phyloP scores from a whole-genome alignment of 208 protist species.

The Crithidia acanthocephali region DNA sequence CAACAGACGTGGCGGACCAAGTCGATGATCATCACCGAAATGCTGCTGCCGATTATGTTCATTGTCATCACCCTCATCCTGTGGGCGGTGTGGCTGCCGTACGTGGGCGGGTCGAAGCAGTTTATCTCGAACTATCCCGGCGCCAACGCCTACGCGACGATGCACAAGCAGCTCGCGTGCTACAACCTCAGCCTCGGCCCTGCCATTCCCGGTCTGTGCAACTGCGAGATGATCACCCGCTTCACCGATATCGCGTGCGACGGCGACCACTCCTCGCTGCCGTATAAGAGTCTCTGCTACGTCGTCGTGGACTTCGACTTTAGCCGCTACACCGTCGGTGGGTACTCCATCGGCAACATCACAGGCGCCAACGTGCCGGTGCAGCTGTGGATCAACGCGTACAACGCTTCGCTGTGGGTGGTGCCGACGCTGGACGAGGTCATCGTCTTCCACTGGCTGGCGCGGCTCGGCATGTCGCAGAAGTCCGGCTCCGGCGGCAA shows the following conservation, averaged over 20 bases:
- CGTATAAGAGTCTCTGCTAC: constrained; percentile 44
- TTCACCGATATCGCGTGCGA: constrained; percentile 27
- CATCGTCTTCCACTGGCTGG: constrained; percentile 57
- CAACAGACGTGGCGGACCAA: constrained; percentile 35
- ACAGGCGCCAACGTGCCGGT: constrained; percentile 36
- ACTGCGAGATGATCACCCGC: constrained; percentile 40
- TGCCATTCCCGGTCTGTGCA: constrained; percentile 31
- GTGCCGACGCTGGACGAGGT: constrained; percentile 49
- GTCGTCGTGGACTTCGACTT: constrained; percentile 13
- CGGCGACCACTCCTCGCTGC: constrained; percentile 37
- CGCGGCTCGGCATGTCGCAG: constrained; percentile 29
- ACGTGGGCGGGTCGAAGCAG: constrained; percentile 9
- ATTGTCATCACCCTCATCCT: constrained; percentile 38
- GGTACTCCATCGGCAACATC: constrained; percentile 28
- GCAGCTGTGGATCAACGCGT: constrained; percentile 32
- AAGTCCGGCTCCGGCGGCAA: constrained; percentile 14
- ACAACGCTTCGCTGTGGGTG: constrained; percentile 30
- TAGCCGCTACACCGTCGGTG: constrained; percentile 9
- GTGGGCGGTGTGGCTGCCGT: constrained; percentile 39
- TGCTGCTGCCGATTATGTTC: constrained; percentile 46
- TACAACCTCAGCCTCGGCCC: constrained; percentile 14
- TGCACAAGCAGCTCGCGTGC: constrained; percentile 30
- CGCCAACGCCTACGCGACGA: constrained; percentile 12
- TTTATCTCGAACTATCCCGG: constrained; percentile 34
- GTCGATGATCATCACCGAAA: constrained; percentile 30